Conservation (phyloP, 495 filamentous ascomycete genomes). For the Umbilicaria muhlenbergii region DNA sequence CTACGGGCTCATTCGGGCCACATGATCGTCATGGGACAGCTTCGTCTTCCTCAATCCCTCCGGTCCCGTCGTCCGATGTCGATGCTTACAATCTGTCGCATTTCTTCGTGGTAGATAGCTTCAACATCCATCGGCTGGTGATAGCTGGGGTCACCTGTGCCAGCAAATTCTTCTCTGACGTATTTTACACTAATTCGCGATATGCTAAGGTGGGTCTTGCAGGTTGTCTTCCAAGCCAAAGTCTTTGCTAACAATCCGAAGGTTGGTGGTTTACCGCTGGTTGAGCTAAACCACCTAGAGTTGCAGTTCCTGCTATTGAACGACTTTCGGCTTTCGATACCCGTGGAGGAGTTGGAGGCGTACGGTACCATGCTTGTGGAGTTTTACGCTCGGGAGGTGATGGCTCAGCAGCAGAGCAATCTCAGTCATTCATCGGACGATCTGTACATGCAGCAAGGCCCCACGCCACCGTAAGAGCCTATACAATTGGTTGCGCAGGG, state of each 20-base stretch:
- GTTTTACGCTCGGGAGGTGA: slow-evolving; percentile 88
- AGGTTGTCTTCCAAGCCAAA: background rate
- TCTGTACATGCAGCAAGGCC: slow-evolving; percentile 2
- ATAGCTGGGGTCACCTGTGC: slow-evolving; percentile 97
- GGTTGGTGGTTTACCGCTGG: slow-evolving; percentile 94
- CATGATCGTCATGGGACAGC: background rate
- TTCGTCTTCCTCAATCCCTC: slow-evolving; percentile 15
- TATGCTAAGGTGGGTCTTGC: slow-evolving; percentile 76
- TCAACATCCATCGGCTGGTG: slow-evolving; percentile 94
- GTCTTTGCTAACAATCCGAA: slow-evolving; percentile 20
- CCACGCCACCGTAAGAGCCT: no score
- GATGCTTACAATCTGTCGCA: slow-evolving; percentile 50
- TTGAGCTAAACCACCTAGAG: slow-evolving; percentile 92
- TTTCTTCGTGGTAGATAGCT: slow-evolving; percentile 97
- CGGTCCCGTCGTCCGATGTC: slow-evolving; percentile 12
- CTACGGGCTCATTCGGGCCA: slow-evolving; percentile 19
- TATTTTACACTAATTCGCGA: slow-evolving; percentile 98
- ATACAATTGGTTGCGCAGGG: no score
- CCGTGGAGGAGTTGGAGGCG: slow-evolving; percentile 89
- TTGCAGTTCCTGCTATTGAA: slow-evolving; percentile 94
- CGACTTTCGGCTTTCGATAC: slow-evolving; percentile 87
- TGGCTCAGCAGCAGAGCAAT: slow-evolving; percentile 41
- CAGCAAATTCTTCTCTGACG: slow-evolving; percentile 99
- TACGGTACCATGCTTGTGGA: slow-evolving; percentile 99
- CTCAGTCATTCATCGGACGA: background rate